Evolutionary conservation across 495 filamentous ascomycete species (phyloP), one percentile per base, ranked within the genome.

Genomic region (Xylona heveae): DNA sequence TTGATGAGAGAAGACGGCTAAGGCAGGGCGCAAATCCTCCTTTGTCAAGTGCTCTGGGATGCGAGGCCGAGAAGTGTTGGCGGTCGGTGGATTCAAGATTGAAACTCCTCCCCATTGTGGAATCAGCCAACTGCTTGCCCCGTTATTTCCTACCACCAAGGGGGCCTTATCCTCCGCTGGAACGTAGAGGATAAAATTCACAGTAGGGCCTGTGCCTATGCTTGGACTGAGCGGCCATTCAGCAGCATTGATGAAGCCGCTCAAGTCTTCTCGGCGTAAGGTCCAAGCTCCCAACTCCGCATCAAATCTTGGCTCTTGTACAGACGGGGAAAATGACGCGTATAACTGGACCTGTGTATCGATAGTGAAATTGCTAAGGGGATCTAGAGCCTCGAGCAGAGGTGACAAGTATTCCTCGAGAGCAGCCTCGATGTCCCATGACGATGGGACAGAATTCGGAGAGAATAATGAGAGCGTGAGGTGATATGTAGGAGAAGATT

Each of bases 161-260:
- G 75, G 75, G 0, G 66, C 61, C 33, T 69, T 66, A 3, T 52
- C 49, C n/a, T 53, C 50, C 17, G 60, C 49, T 4, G 75, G 74
- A 7, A 91, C 71, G 42, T 85, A 95, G 14, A 95, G 60, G 33
- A 94, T 70, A 43, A 97, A 95, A 55, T 95, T 95, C 40, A 97
- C 66, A 0, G 88, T 94, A 21, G 88, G 85, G 1, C 83, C 84
- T 18, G 61, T 71, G 21, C 85, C 90, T 42, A 95, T 92, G 45
- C 82, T 92, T 10, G 88, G 88, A 42, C 74, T 84, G 17, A 97
- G 54, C 0, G 88, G 88, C 88, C 88, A 97, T 54, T 97, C 90
- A 5, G 88, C 88, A 19, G 82, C 83, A 44, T 97, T 97, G 52
- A 95, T 81, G 46, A 97, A 97, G 19, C 75, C 80, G 28, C 78